Percentiles rank a stretch among this genome's conserved stretches.
Conservation (phyloP, 2,329 filamentous ascomycete genomes). For the Xylaria sp. region DNA sequence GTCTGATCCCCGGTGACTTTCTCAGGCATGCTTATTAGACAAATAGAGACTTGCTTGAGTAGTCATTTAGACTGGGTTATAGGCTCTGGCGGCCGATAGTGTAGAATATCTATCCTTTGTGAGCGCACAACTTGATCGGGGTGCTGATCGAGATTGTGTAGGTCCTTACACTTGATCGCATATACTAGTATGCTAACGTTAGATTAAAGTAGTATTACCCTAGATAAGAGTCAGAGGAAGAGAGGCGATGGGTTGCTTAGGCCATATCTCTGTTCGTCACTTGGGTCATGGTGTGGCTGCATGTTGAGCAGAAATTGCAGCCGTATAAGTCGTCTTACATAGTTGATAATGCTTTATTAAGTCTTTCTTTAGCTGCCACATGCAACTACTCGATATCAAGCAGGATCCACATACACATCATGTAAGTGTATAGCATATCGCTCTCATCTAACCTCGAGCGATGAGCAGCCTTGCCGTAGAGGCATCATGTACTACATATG, state of each 20-base stretch:
- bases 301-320: neutral
- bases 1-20: neutral
- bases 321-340: neutral
- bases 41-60: neutral
- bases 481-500: neutral
- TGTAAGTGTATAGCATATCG: too few relatives aligned
- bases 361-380: neutral
- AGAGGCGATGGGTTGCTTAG: neutral
- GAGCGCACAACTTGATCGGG: neutral
- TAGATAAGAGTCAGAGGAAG: neutral
- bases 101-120: too few relatives aligned
- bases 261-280: neutral
- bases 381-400: neutral
- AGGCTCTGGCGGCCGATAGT: neutral
- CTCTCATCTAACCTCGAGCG: neutral
- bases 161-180: neutral
- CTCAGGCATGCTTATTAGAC: neutral
- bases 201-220: neutral
- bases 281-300: constrained; percentile 1
- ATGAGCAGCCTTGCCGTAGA: neutral
- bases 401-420: neutral
- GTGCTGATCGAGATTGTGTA: neutral
- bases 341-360: neutral
- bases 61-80: neutral
- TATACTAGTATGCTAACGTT: too few relatives aligned